Base-by-base conservation (phyloP, 768 basidiomycete species). In the Lyophyllum semitale region DNA sequence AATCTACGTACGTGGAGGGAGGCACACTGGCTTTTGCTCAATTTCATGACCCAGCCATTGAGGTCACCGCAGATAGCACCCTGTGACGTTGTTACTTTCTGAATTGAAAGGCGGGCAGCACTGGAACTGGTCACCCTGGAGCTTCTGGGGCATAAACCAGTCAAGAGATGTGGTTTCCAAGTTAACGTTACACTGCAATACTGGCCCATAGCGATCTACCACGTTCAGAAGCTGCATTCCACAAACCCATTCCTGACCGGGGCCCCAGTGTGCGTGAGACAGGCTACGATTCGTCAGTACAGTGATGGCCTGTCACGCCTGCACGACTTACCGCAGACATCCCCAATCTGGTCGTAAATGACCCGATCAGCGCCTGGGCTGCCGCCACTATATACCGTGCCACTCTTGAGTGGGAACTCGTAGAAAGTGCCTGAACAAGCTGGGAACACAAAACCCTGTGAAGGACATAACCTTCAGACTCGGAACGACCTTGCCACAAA, bases 311-410 rank as follows among this genome's bases (percentile, higher is more conserved):
- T 13, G 12, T 30, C 11, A 37, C 33, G 44, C 37, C n/a, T 38
- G 33, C 8, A n/a, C 20, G 48, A 48, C 66, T 57, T 37, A 71
- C 69, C 60, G 44, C 68, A 71, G 48, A 69, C 54, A 32, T 65
- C 43, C 32, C 57, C 61, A 41, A 37, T 50, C 25, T 58, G 32
- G 60, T 71, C 66, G 47, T 67, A 71, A 41, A 69, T 66, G 33
- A 68, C 69, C n/a, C 67, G 65, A 48, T 71, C 64, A 15, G 67
- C 62, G 18, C 67, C 69, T 1, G 67, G 68, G 43, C 66, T 69
- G 30, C 64, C 65, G 23, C 68, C 61, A 18, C 42, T 59, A 44
- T 67, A 69, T 13, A 55, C 58, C 3, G 51, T 51, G 17, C 63
- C 66, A 12, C 56, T 59, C 48, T 60, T 45, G 9, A 69, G 60